Evolutionary conservation across 169 alveolate genomes (phyloP).

Genomic region (Plasmodium coatneyi): DNA sequence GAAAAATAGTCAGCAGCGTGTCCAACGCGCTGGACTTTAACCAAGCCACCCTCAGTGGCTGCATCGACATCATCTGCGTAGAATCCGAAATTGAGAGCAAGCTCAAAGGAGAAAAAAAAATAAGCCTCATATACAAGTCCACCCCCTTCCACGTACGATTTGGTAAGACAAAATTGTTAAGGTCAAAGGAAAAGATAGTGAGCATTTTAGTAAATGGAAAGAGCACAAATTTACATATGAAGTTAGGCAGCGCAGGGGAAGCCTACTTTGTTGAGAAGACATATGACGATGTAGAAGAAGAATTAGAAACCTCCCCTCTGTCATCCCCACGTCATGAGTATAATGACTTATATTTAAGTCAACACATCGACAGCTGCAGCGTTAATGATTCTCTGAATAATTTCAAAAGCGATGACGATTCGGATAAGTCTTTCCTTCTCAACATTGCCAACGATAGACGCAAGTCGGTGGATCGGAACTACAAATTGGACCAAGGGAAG

Average conservation of each 20-base stretch:
- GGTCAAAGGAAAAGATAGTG: constrained; percentile 94
- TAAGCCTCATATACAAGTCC: constrained; percentile 84
- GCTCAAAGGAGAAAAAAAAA: constrained; percentile 15
- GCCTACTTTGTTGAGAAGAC: constrained; percentile 93
- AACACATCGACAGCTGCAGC: constrained; percentile 69
- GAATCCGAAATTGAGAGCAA: constrained; percentile 75
- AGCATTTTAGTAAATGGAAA: constrained; percentile 93
- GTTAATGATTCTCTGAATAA: constrained; percentile 19
- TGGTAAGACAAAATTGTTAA: constrained; percentile 95
- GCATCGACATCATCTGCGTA: constrained; percentile 93
- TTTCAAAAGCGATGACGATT: constrained; percentile 32
- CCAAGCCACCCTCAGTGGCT: constrained; percentile 94
- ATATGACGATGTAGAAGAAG: constrained; percentile 79
- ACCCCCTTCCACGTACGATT: constrained; percentile 98
- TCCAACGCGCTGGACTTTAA: constrained; percentile 92
- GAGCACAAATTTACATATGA: constrained; percentile 92
- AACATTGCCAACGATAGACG: background rate
- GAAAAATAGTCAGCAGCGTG: constrained; percentile 92
- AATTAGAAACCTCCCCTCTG: constrained; percentile 66
- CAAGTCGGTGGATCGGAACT: constrained; percentile 10
- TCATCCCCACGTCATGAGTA: constrained; percentile 58
- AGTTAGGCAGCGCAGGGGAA: constrained; percentile 97
- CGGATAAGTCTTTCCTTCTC: background rate
- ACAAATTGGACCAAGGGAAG: constrained; percentile 11
- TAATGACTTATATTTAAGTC: constrained; percentile 13